Base-by-base conservation (phyloP, 331 rosid species). In the Malus hybrid region DNA sequence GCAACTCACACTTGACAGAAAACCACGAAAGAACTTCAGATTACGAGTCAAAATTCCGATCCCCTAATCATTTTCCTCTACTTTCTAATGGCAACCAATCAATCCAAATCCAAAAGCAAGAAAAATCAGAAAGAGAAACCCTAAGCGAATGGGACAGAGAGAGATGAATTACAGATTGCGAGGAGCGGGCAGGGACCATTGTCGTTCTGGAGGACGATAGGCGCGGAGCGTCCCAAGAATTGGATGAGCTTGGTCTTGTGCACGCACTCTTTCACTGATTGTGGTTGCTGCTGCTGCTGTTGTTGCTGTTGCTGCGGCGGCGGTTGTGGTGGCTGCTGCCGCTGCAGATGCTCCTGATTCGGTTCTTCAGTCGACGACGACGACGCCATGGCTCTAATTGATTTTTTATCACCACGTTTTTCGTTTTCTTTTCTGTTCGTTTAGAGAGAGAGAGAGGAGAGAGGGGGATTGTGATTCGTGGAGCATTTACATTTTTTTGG, bases 131-230 rank as follows among this genome's bases (percentile, higher is more conserved):
- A 74, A 16, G 16, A 14, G 79, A 84, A 88, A 90, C 87, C 87
- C 90, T 78, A 76, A 75, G 54, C 39, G 61, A 70, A 63, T 10
- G 60, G 22, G 44, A 39, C 11, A 39, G 56, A 50, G 6, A 68
- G 52, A 69, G 65, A 54, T 63, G 78, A 66, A 78, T 81, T 81
- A 95, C 99, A 95, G 73, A 95, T 92, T 63, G 99, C 98, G 83
- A 95, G 99, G 60, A 92, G 99, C 34, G 99, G 98, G 65, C 98
- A 95, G 39, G 99, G 99, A 73, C 98, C 99, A 88, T 92, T 95
- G 84, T 95, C 99, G 83, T 95, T 95, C 74, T 95, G 99, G 60
- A 95, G 94, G 42, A 95, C 84, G 87, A 95, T 87, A 27, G 98
- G 99, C 32, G 89, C 81, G 28, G 93, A 81, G 74, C 98, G 98